Evolutionary conservation across 1,284 basidiomycete species (phyloP).

Genomic region (Nidula niveotomentosa): DNA sequence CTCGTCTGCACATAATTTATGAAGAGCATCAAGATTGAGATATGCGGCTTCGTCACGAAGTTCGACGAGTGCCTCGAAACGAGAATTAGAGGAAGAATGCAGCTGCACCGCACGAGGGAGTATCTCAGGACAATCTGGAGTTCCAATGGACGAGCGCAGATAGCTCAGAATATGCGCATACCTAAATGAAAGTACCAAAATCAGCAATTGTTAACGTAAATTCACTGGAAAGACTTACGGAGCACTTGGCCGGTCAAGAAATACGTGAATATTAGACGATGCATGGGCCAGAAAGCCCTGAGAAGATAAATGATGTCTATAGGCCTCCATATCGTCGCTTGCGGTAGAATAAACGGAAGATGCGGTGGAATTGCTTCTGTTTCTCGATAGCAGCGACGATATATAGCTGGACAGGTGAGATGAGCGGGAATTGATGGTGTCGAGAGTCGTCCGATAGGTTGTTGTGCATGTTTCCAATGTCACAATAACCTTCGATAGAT

Average conservation of each 20-base stretch:
- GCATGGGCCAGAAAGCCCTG: constrained; percentile 51
- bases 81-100: constrained; percentile 40
- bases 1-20: constrained; percentile 66
- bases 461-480: constrained; percentile 69
- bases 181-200: constrained; percentile 30
- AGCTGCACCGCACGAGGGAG: constrained; percentile 64
- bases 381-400: constrained; percentile 40
- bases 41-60: constrained; percentile 74
- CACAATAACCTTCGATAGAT: constrained; percentile 64
- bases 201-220: constrained; percentile 2
- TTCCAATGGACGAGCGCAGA: constrained; percentile 52
- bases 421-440: constrained; percentile 63
- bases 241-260: constrained; percentile 75
- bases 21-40: constrained; percentile 61
- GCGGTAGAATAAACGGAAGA: constrained; percentile 52
- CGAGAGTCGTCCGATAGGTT: constrained; percentile 61
- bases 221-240: constrained; percentile 52
- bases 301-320: constrained; percentile 60
- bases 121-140: constrained; percentile 43
- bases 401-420: constrained; percentile 65
- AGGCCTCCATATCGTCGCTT: constrained; percentile 44
- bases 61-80: constrained; percentile 65
- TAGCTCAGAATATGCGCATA: constrained; percentile 70
- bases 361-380: constrained; percentile 33
- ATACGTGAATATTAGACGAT: constrained; percentile 60